phyloP scores from a whole-genome alignment of 257 asterid species.

The Jacaranda mimosifolia region DNA sequence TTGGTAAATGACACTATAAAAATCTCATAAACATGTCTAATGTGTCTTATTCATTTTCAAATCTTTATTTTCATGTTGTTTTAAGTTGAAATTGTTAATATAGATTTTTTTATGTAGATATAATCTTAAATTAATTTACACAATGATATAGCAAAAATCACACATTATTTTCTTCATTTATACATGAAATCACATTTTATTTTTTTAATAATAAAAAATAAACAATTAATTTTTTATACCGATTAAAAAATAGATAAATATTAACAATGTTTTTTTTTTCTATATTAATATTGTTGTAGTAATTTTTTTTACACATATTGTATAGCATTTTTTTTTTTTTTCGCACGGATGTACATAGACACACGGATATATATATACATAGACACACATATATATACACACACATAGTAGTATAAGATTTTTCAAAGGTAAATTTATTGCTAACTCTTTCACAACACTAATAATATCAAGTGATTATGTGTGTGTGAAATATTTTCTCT shows the following conservation, averaged over 20 bases:
- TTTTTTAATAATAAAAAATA: neutral
- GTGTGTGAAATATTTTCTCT: neutral
- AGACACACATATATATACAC: no score
- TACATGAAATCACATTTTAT: neutral
- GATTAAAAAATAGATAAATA: no score
- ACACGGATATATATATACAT: no score
- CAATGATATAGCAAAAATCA: neutral
- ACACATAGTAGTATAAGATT: no score
- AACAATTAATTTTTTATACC: no score
- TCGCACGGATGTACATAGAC: no score
- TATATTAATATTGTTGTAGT: neutral
- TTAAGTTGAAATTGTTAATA: neutral
- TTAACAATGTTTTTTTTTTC: no score
- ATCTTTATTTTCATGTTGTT: neutral
- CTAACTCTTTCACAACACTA: neutral
- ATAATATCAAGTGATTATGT: neutral
- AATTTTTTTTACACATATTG: no score
- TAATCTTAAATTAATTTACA: neutral
- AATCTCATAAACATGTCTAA: neutral
- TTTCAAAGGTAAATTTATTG: neutral
- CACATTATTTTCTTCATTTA: neutral
- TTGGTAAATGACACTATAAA: neutral
- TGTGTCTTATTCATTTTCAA: neutral
- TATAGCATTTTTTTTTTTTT: no score
- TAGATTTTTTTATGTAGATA: neutral